Base-by-base conservation (phyloP, 2,329 filamentous ascomycete genomes). In the Ophiosphaerella korrae region DNA sequence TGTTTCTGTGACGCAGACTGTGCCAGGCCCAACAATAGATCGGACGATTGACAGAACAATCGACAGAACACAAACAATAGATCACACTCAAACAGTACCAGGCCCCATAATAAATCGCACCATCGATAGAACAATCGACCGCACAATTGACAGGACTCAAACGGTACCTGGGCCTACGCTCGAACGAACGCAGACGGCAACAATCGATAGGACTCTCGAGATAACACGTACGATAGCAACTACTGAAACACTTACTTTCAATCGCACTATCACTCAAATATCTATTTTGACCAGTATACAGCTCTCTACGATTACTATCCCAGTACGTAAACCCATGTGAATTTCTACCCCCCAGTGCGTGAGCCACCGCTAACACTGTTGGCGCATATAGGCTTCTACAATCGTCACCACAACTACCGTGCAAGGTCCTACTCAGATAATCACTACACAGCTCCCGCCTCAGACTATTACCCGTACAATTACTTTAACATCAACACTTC, bases 391-490 rank as follows among this genome's bases (percentile, higher is more conserved):
- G 8, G 54, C 57, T 1, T 42, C 53, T 16, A 60, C 57, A 5
- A 46, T 46, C 7, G 37, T 53, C 6, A 56, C 54, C 1, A 69
- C 63, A 1, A 59, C 60, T 8, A 67, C 60, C 0, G 23, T 58
- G 1, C 59, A 50, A 3, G 63, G 53, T 2, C 37, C 46, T 1
- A 62, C 60, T 7, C 54, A 45, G 5, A 40, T 53, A 1, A 44
- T 56, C 2, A 66, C 60, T 1, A 59, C 55, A 2, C 50, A 59
- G 21, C 33, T 62, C 2, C 55, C 62, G 5, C 42, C 51, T 23
- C 55, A 37, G 11, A 64, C 58, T 9, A 43, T 55, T 50, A 56
- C 37, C 16, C 63, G 63, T 2, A 68, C 64, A 0, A 50, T 64
- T 24, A 32, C 60, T 7, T 63, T 60, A 0, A 69, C 63, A 7